phyloP scores from a whole-genome alignment of 768 basidiomycete species.

The Leccinum rimulosum region DNA sequence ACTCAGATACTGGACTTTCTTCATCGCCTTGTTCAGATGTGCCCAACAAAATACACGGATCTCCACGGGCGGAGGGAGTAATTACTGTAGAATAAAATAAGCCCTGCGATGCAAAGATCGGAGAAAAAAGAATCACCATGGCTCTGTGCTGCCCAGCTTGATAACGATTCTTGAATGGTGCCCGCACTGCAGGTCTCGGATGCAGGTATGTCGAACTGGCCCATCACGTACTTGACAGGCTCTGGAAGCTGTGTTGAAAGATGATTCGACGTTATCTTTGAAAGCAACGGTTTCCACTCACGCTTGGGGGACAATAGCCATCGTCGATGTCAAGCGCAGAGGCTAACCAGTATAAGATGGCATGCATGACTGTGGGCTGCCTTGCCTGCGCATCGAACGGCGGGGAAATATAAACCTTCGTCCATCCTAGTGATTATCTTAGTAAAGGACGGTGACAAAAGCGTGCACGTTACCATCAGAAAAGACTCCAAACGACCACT shows the following conservation, averaged over 20 bases:
- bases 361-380: conserved; percentile 51
- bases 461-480: conserved; percentile 42
- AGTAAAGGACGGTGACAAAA: not conserved
- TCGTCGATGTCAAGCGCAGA: conserved; percentile 42
- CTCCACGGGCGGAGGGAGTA: conserved; percentile 23
- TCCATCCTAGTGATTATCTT: conserved; percentile 43
- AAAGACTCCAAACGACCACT: conserved; percentile 63
- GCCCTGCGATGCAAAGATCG: not conserved
- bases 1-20: conserved; percentile 2
- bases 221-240: conserved; percentile 31
- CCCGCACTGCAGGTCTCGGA: conserved; percentile 18
- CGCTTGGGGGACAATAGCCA: conserved; percentile 27
- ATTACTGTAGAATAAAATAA: conserved; percentile 16
- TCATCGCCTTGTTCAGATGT: conserved; percentile 24
- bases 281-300: conserved; percentile 11
- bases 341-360: conserved; percentile 54
- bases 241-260: conserved; percentile 26
- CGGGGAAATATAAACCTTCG: conserved; percentile 48
- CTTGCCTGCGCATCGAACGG: conserved; percentile 40
- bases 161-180: conserved; percentile 26
- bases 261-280: not conserved
- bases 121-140: conserved; percentile 21
- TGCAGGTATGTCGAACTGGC: conserved; percentile 25
- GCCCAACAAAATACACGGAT: conserved; percentile 10
- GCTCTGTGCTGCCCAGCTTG: conserved; percentile 31